Evolutionary conservation across 202 grass and related monocot genomes (phyloP).

Genomic region (Cymbopogon flexuosus): DNA sequence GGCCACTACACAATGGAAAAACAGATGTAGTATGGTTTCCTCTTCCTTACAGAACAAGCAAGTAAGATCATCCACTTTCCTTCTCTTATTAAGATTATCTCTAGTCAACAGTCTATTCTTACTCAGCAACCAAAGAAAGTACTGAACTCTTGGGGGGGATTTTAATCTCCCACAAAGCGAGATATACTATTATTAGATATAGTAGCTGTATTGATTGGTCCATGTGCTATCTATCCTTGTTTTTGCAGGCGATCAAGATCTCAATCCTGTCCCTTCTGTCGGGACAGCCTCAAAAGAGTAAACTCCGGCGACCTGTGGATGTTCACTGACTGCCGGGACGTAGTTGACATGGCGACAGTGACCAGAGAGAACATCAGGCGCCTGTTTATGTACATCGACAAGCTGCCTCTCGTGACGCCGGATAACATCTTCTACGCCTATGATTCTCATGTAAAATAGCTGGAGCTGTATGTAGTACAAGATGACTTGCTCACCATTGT

Average conservation of each 20-base stretch:
- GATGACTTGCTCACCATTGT: conserved; percentile 34
- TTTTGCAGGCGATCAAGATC: conserved; percentile 66
- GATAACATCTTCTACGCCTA: conserved; percentile 71
- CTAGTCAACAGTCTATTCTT: too few species aligned
- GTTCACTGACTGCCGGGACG: conserved; percentile 51
- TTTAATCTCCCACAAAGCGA: background rate
- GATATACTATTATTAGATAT: background rate
- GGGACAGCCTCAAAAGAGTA: conserved; percentile 73
- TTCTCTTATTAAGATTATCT: too few species aligned
- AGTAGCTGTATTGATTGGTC: conserved; percentile 11
- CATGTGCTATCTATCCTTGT: background rate
- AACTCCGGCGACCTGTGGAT: conserved; percentile 77
- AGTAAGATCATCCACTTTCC: too few species aligned
- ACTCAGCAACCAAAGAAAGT: too few species aligned
- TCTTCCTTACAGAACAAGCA: too few species aligned
- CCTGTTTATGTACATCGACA: conserved; percentile 67
- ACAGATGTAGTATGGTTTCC: too few species aligned
- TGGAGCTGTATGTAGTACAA: conserved; percentile 2
- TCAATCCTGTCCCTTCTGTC: conserved; percentile 85
- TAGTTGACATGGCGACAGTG: conserved; percentile 63
- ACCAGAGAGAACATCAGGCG: conserved; percentile 64
- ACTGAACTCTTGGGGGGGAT: too few species aligned
- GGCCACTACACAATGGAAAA: too few species aligned
- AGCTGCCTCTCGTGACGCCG: conserved; percentile 62
- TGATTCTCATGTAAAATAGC: conserved; percentile 93